Evolutionary conservation across 1,284 basidiomycete species (phyloP), one percentile per base, ranked within the genome.

Genomic region (Tremellales sp.): DNA sequence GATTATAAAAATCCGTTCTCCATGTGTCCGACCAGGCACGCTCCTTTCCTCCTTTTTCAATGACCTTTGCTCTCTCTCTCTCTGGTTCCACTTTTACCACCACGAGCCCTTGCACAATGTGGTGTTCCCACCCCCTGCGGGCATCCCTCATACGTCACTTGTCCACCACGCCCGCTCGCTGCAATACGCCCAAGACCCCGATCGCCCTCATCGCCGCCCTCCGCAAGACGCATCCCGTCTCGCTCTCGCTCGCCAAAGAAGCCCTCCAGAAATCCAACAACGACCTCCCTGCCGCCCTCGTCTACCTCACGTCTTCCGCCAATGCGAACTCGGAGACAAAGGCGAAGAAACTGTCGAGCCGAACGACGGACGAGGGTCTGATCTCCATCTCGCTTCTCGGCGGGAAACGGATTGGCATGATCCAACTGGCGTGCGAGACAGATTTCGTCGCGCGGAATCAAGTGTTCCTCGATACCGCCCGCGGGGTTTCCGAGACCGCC

Each of bases 371-470:
- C 26, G 83, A 95, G 62, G 93, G 93, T 1, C 75, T 91, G 5
- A 77, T 97, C 28, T 84, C 83, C 38, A 76, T 87, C 16, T 83
- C 81, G 26, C 74, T 93, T 8, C 79, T 94, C 4, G 79, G 80
- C 22, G 61, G 62, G 10, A 77, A 87, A 34, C 80, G 87, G 22
- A 90, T 86, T 5, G 83, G 85, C 12, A 87, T 97, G 78, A 77
- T 97, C 49, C 93, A 97, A 71, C 78, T 97, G 52, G 92, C 90
- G 63, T 97, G 93, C 77, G 93, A 97, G 76, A 97, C 93, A 34
- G 93, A 97, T 74, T 97, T 97, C 70, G 93, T 97, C 12, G 89
- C 84, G 14, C 77, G 88, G 56, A 94, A 91, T 65, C 81, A 86
- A 49, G 77, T 93, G 8, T 97, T 97, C 64, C 77, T 80, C 6